Base-by-base conservation (phyloP, 208 protist species). In the Acanthamoeba triangularis region DNA sequence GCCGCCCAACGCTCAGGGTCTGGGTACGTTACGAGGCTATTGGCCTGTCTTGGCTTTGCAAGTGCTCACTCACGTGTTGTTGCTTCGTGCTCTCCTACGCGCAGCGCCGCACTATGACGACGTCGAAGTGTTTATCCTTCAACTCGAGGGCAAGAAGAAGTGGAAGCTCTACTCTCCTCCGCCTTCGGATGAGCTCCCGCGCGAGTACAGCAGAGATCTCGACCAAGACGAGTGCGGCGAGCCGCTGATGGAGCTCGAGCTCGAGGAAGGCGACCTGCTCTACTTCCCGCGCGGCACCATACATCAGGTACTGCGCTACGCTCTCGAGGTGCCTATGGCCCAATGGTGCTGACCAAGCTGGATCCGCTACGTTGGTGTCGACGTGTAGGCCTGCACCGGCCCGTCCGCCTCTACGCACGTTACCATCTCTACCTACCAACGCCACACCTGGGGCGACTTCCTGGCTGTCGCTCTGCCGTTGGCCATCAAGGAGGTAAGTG, bases 21-120 rank as follows among this genome's bases (percentile, higher is more conserved):
- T 95, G 25, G 92, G 67, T 95, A 52, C 59, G 30, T 59, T 23
- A 47, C 54, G 98, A 99, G 94, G 98, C 98, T 33, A 98, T 99
- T 18, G 13, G 65, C 65, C n/a, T 74, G 25, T 13, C n/a, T n/a
- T n/a, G 80, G 20, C 56, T n/a, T 30, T 23, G 6, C 61, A n/a
- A 33, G 8, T 28, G 61, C 23, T 10, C 28, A 3, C 61, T 67
- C 25, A 25, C 28, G 10, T 67, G 10, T 30, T 25, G 0, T n/a
- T 10, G 28, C 28, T 10, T 67, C 28, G 25, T n/a, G 11, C 61
- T 13, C 28, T 20, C 28, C 2, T n/a, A 37, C 30, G 30, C 25
- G 7, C 28, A 88, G 99, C 99, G 6, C 99, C 99, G 67, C 99
- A 99, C 97, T 99, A 98, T 96, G 99, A 99, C 95, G 99, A 99